Base-by-base conservation (phyloP, 176 grass and related monocot genomes). In the Aegilops umbellulata region DNA sequence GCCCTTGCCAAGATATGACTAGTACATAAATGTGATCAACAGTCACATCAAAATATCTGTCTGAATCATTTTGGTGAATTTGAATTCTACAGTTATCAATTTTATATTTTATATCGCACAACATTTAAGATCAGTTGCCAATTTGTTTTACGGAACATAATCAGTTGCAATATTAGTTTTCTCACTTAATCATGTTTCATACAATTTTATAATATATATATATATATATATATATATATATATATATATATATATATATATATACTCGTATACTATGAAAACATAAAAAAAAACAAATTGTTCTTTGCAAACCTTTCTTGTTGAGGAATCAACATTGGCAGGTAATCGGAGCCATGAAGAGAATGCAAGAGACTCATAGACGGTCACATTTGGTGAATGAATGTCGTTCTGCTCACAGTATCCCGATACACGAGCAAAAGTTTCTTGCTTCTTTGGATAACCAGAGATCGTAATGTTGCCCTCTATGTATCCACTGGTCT, bases 381-480 rank as follows among this genome's bases (percentile, higher is more conserved):
- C 86, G 0, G 95, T 94, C 29, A 97, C 78, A 85, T 94, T 91
- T 19, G 94, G 94, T 47, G 94, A 97, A 60, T 97, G 95, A 38
- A 97, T 94, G 69, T 97, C 92, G 71, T 91, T 92, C 51, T 97
- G 90, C 55, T 97, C 95, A 76, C 92, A 97, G 31, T 97, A 97
- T 81, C 89, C 95, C 8, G 92, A 89, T 11, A 97, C 78, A 60
- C 92, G 90, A 89, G 95, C 95, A 86, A 97, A 97, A 35, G 92
- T 97, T 36, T 97, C 92, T 69, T 97, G 95, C 34, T 93, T 94
- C 80, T 97, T 94, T 11, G 90, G 88, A 74, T 94, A 97, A 67
- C 95, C 95, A 16, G 92, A 93, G 22, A 97, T 91, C 16, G 31
- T 82, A 64, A 94, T 93, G 19, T 74, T 86, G 5, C 95, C 95